Evolutionary conservation across 208 protist species (phyloP).

Genomic region (Trypanosoma vivax): DNA sequence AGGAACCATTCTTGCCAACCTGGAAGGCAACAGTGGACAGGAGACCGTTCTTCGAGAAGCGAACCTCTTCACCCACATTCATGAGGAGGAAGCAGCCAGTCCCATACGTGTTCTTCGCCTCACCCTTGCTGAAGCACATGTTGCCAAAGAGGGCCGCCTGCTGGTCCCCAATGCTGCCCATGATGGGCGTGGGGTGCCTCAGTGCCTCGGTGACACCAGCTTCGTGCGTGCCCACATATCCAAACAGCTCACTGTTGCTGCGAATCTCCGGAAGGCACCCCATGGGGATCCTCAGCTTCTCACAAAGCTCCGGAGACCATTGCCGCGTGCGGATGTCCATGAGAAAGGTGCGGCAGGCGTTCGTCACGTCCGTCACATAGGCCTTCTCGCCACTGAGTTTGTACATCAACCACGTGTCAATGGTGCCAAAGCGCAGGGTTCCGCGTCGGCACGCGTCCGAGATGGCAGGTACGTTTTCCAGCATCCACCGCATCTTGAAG

Average conservation of each 20-base stretch:
- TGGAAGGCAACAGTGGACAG: slow-evolving; percentile 95
- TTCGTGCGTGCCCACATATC: slow-evolving; percentile 33
- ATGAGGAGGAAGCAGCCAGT: slow-evolving; percentile 98
- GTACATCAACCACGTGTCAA: slow-evolving; percentile 98
- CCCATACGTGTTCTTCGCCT: slow-evolving; percentile 97
- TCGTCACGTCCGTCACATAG: slow-evolving; percentile 96
- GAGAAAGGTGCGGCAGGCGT: slow-evolving; percentile 96
- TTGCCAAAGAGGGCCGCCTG: slow-evolving; percentile 96
- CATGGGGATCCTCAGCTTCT: slow-evolving; percentile 76
- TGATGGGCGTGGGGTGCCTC: slow-evolving; percentile 44
- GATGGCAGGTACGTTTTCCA: slow-evolving; percentile 92
- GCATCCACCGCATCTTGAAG: slow-evolving; percentile 95
- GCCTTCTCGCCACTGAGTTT: slow-evolving; percentile 78
- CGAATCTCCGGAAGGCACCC: slow-evolving; percentile 90
- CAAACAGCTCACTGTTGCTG: slow-evolving; percentile 68
- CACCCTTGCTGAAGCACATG: slow-evolving; percentile 84
- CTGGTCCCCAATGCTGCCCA: slow-evolving; percentile 95
- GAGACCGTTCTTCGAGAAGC: slow-evolving; percentile 89
- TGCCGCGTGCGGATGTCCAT: slow-evolving; percentile 93
- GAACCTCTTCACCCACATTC: slow-evolving; percentile 90
- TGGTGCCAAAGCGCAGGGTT: slow-evolving; percentile 91
- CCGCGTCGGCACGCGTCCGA: slow-evolving; percentile 54
- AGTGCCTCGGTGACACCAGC: slow-evolving; percentile 26
- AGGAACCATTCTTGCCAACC: slow-evolving; percentile 49
- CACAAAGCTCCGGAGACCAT: slow-evolving; percentile 91